phyloP scores from a whole-genome alignment of 1,284 basidiomycete species.

The Golubevia pallescens region DNA sequence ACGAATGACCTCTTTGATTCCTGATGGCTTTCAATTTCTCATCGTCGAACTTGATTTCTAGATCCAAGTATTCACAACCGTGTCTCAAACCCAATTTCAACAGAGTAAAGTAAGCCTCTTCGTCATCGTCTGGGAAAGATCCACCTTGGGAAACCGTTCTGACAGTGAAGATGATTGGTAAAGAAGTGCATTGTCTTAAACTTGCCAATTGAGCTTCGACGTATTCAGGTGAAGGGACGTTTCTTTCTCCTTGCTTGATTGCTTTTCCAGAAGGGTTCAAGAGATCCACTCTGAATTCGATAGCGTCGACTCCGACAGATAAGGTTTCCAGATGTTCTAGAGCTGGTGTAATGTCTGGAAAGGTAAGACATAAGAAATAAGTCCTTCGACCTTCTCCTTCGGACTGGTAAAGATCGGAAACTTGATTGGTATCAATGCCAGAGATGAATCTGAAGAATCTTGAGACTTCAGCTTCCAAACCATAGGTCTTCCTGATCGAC shows the following conservation, averaged over 20 bases:
- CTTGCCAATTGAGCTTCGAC: constrained; percentile 82
- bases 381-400: constrained; percentile 16
- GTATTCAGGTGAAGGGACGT: constrained; percentile 75
- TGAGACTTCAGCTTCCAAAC: constrained; percentile 34
- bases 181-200: constrained; percentile 76
- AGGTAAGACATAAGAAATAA: constrained; percentile 55
- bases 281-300: constrained; percentile 61
- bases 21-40: constrained; percentile 69
- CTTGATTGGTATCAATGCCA: constrained; percentile 39
- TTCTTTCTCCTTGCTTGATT: not conserved
- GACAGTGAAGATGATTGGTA: constrained; percentile 92
- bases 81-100: constrained; percentile 79
- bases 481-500: constrained; percentile 33
- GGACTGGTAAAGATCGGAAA: constrained; percentile 23
- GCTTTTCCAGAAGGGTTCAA: constrained; percentile 22
- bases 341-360: constrained; percentile 50
- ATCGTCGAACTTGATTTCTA: constrained; percentile 81
- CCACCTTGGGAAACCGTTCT: constrained; percentile 88
- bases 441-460: constrained; percentile 52
- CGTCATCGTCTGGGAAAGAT: constrained; percentile 80
- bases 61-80: constrained; percentile 90
- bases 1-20: constrained; percentile 73
- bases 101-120: constrained; percentile 78
- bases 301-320: constrained; percentile 42
- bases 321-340: constrained; percentile 37